phyloP scores from a whole-genome alignment of 108 stramenopile genomes.

The Pelagomonas calceolata region DNA sequence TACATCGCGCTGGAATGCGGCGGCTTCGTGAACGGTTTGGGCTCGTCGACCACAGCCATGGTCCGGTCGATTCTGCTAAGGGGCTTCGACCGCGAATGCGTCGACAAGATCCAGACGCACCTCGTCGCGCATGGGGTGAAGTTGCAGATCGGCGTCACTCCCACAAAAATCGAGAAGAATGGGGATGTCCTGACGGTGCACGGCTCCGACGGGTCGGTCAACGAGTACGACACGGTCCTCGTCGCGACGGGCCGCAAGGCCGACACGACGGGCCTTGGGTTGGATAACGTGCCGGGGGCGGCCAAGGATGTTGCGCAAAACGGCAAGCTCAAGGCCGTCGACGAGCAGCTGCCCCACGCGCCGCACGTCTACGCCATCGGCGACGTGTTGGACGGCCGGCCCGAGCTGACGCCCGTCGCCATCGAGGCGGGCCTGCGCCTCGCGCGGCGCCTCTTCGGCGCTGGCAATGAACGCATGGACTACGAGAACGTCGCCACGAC shows the following conservation, averaged over 20 bases:
- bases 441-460: slow-evolving; percentile 81
- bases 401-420: slow-evolving; percentile 94
- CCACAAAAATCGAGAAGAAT: slow-evolving; percentile 59
- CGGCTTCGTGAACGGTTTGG: slow-evolving; percentile 83
- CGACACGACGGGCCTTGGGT: slow-evolving; percentile 62
- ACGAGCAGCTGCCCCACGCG: slow-evolving; percentile 65
- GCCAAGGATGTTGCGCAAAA: slow-evolving; percentile 46
- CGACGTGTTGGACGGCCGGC: slow-evolving; percentile 87
- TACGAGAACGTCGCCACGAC: slow-evolving; percentile 84
- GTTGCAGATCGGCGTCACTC: slow-evolving; percentile 64
- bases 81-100: slow-evolving; percentile 92
- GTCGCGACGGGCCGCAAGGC: slow-evolving; percentile 81
- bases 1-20: slow-evolving; percentile 97
- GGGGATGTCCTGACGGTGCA: slow-evolving; percentile 68
- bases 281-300: slow-evolving; percentile 52
- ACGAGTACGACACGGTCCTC: slow-evolving; percentile 76
- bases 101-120: slow-evolving; percentile 65
- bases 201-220: slow-evolving; percentile 61
- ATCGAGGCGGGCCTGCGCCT: slow-evolving; percentile 82
- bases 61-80: slow-evolving; percentile 87
- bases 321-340: slow-evolving; percentile 58
- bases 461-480: slow-evolving; percentile 70
- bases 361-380: slow-evolving; percentile 96
- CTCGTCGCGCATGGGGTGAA: slow-evolving; percentile 73
- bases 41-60: slow-evolving; percentile 80